These are phyloP conservation scores for Adiantum capillusveneris DNA, from an alignment of 75 land plant species.

Conservation along the genomic window DNA sequence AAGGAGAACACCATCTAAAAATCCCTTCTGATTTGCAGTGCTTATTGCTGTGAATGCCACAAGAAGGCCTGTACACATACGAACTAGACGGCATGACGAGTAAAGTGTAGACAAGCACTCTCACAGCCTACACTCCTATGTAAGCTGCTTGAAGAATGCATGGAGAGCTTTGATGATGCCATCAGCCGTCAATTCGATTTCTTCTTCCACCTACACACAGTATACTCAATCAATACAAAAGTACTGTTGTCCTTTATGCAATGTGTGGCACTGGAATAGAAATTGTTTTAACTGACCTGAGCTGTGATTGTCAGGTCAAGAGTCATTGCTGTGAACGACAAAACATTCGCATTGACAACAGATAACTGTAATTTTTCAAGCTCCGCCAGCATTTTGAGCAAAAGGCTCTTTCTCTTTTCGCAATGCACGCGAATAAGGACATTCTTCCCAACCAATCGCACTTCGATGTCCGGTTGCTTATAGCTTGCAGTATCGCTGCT, in stretches of 20 bases:
- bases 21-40: too few relatives aligned
- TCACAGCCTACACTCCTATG: not conserved
- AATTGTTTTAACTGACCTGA: too few relatives aligned
- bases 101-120: too few relatives aligned
- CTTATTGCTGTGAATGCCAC: too few relatives aligned
- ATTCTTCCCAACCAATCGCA: constrained; percentile 41
- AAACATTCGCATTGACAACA: constrained; percentile 35
- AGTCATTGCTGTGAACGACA: constrained; percentile 45
- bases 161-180: constrained; percentile 42
- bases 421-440: constrained; percentile 64
- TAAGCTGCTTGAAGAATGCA: constrained; percentile 12
- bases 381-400: constrained; percentile 42
- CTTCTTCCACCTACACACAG: constrained; percentile 47
- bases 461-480: constrained; percentile 56
- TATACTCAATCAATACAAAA: not conserved
- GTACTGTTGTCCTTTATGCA: too few relatives aligned
- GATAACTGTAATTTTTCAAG: constrained; percentile 52
- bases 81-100: too few relatives aligned
- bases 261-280: too few relatives aligned
- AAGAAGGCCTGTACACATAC: too few relatives aligned
- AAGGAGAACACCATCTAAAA: too few relatives aligned
- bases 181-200: constrained; percentile 36
- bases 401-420: constrained; percentile 44
- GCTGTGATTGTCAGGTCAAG: constrained; percentile 59
- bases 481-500: constrained; percentile 2